Conservation (phyloP, 139 green algal genomes). For the Picochlorum costavermella region DNA sequence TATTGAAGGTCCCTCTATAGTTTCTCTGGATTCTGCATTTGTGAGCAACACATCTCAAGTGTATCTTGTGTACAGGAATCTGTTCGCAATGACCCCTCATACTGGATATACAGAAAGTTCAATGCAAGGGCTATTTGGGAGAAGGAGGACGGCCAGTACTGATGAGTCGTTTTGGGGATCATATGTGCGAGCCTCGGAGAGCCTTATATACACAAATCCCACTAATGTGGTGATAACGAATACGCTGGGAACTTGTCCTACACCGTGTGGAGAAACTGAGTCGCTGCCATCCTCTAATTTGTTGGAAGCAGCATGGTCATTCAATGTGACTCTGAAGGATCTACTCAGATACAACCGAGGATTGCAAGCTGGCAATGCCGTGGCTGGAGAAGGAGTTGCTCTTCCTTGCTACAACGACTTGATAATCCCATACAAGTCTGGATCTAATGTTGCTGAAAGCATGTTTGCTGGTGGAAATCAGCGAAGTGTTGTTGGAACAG, state of each 20-base stretch:
- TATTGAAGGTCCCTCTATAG: not conserved
- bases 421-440: not conserved
- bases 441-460: not conserved
- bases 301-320: conserved; percentile 11
- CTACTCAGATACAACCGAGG: conserved; percentile 16
- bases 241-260: conserved; percentile 19
- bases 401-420: conserved; percentile 20
- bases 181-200: not conserved
- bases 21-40: conserved; percentile 2
- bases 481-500: not conserved
- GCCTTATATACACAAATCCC: not conserved
- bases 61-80: conserved; percentile 17
- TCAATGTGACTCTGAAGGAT: conserved; percentile 24
- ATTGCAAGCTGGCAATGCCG: not conserved
- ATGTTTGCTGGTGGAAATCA: conserved; percentile 24
- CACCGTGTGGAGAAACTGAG: conserved; percentile 8
- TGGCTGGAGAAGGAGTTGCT: not conserved
- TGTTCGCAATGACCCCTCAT: not conserved
- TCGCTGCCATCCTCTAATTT: conserved; percentile 18
- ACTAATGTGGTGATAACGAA: conserved; percentile 26
- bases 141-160: no score
- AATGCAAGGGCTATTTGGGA: no score
- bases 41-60: not conserved
- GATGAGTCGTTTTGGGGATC: no score
- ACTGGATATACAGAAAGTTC: no score